A percentile compares a stretch with the other conserved stretches of the same genome.
These are phyloP conservation scores for Aquilaria agallochum DNA, from an alignment of 441 rosid genomes.

Conservation along the genomic window DNA sequence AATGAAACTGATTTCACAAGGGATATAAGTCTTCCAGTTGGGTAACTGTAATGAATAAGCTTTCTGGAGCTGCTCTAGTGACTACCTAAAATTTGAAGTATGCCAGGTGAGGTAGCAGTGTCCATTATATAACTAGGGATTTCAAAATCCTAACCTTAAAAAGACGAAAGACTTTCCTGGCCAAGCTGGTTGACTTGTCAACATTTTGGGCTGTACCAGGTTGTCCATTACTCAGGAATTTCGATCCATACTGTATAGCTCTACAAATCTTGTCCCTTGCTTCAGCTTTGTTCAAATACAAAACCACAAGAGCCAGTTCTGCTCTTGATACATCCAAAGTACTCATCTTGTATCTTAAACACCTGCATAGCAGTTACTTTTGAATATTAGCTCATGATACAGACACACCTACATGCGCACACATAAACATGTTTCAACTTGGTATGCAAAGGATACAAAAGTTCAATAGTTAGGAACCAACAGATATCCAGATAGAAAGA, in stretches of 20 bases:
- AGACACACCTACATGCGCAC: not conserved
- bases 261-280: slow-evolving; percentile 99
- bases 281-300: slow-evolving; percentile 93
- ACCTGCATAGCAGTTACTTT: slow-evolving; percentile 13
- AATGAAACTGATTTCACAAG: not conserved
- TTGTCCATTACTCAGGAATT: slow-evolving; percentile 79
- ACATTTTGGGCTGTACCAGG: slow-evolving; percentile 96
- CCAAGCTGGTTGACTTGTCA: slow-evolving; percentile 93
- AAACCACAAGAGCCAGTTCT: slow-evolving; percentile 76
- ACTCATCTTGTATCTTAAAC: slow-evolving; percentile 51
- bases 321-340: slow-evolving; percentile 86
- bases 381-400: not conserved
- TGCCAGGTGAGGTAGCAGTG: too few species aligned
- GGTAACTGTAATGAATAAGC: too few species aligned
- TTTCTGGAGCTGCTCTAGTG: too few species aligned
- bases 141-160: slow-evolving; percentile 53
- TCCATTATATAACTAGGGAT: too few species aligned
- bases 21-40: too few species aligned
- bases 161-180: slow-evolving; percentile 94
- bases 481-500: too few species aligned
- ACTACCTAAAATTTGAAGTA: too few species aligned
- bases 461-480: too few species aligned
- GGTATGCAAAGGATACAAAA: not conserved
- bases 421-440: not conserved
- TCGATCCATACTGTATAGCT: slow-evolving; percentile 97